A percentile compares a stretch with the other conserved stretches of the same genome.
phyloP scores from a whole-genome alignment of 1,284 basidiomycete species.

The Marasmius sp. region DNA sequence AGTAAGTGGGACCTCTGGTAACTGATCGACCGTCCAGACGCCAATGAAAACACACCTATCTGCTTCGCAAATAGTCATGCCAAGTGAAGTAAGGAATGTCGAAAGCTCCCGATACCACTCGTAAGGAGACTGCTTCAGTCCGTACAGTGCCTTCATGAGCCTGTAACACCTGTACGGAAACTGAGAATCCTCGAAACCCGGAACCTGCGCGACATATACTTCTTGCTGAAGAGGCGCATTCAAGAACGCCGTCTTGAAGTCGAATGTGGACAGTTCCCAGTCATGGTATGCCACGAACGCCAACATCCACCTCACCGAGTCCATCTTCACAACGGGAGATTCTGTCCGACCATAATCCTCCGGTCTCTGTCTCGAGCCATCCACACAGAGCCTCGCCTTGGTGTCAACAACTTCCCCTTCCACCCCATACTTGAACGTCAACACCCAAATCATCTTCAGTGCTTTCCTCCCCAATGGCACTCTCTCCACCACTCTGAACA shows the following conservation, averaged over 20 bases:
- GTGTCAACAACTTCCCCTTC: constrained; percentile 21
- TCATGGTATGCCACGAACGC: constrained; percentile 24
- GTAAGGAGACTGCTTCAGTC: constrained; percentile 35
- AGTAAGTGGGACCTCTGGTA: background rate
- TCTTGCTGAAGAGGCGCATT: constrained; percentile 28
- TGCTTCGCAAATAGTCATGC: constrained; percentile 19
- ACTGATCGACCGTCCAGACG: background rate
- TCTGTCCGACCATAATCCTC: constrained; percentile 34
- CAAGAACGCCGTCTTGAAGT: constrained; percentile 34
- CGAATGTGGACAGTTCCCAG: constrained; percentile 24
- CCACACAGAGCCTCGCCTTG: constrained; percentile 33
- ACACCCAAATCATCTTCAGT: too few species aligned
- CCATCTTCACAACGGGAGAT: constrained; percentile 30
- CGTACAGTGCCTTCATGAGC: constrained; percentile 30
- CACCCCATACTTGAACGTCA: constrained; percentile 24
- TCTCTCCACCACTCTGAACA: too few species aligned
- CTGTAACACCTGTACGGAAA: constrained; percentile 15
- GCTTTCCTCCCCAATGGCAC: too few species aligned
- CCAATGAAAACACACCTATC: constrained; percentile 21
- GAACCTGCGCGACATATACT: constrained; percentile 34
- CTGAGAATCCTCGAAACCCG: constrained; percentile 19
- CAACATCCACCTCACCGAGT: constrained; percentile 30
- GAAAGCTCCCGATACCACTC: constrained; percentile 30
- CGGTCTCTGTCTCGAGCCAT: constrained; percentile 32
- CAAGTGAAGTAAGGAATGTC: constrained; percentile 18